A percentile compares a stretch with the other conserved stretches of the same genome.
Conservation (phyloP, 371 early-diverging fungal genomes). For the Neoconidiobolus thromboides region DNA sequence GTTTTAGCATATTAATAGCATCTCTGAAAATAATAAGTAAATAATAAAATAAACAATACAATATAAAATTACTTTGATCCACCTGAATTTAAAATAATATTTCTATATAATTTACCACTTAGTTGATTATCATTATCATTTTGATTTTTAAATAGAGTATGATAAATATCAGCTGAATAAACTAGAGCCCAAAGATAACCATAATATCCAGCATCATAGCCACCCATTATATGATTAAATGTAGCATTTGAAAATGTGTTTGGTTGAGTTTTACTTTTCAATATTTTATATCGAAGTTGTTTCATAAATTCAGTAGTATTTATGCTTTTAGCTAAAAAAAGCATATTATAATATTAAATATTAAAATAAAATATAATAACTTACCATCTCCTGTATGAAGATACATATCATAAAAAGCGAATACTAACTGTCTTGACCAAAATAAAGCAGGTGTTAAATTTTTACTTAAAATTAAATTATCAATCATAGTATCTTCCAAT, state of each 20-base stretch:
- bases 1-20: constrained; percentile 42
- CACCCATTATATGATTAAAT: constrained; percentile 63
- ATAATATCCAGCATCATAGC: constrained; percentile 61
- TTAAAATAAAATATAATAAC: not conserved
- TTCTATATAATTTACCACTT: constrained; percentile 38
- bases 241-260: constrained; percentile 16
- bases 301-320: constrained; percentile 36
- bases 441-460: constrained; percentile 50
- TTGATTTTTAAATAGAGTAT: constrained; percentile 17
- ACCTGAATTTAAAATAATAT: constrained; percentile 43
- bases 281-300: constrained; percentile 37
- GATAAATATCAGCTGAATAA: constrained; percentile 70
- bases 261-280: constrained; percentile 20
- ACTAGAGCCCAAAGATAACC: constrained; percentile 67
- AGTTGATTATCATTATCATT: constrained; percentile 4
- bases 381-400: constrained; percentile 31
- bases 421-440: constrained; percentile 57
- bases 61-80: constrained; percentile 11
- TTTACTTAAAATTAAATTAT: constrained; percentile 21
- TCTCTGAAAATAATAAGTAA: constrained; percentile 21
- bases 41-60: not conserved
- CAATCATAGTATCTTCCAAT: constrained; percentile 50
- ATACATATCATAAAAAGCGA: constrained; percentile 52
- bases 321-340: constrained; percentile 17
- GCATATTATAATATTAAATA: not conserved